phyloP scores from a whole-genome alignment of 495 filamentous ascomycete genomes.

The Annulohypoxylon moriforme region DNA sequence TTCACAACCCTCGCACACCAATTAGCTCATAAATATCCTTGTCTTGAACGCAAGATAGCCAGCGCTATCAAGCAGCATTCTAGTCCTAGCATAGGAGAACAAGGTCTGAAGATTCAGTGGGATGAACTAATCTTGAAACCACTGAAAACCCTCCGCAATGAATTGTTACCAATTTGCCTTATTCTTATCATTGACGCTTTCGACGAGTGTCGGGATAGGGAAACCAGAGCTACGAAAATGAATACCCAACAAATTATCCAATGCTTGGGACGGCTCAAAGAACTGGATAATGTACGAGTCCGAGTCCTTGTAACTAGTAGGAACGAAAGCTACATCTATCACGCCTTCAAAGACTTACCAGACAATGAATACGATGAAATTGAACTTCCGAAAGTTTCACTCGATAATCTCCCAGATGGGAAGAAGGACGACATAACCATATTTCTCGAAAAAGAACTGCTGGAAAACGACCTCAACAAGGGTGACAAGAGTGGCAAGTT shows the following conservation, averaged over 20 bases:
- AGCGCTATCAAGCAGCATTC: conserved; percentile 48
- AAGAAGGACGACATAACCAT: conserved; percentile 24
- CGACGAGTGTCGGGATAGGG: conserved; percentile 60
- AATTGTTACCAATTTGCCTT: conserved; percentile 10
- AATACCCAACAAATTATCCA: conserved; percentile 7
- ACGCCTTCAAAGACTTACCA: conserved; percentile 1
- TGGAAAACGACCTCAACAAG: too few species aligned
- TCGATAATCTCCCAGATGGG: neutral
- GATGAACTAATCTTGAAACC: conserved; percentile 61
- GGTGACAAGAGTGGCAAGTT: neutral
- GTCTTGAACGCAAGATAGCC: conserved; percentile 47
- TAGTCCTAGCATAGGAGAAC: conserved; percentile 51
- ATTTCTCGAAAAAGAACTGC: too few species aligned
- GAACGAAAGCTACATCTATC: conserved; percentile 3
- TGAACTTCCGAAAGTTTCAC: conserved; percentile 13
- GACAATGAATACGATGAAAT: neutral
- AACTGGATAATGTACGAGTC: conserved; percentile 1
- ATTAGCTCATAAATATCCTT: conserved; percentile 48
- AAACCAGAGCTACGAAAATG: conserved; percentile 3
- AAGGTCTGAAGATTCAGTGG: conserved; percentile 58
- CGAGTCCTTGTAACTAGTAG: conserved; percentile 27
- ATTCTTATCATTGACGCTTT: conserved; percentile 65
- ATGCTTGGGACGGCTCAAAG: neutral
- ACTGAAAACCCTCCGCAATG: conserved; percentile 33
- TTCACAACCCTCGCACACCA: conserved; percentile 61